These are phyloP conservation scores for Cryptosporidium ryanae DNA, from an alignment of 169 alveolate species.

Conservation along the genomic window DNA sequence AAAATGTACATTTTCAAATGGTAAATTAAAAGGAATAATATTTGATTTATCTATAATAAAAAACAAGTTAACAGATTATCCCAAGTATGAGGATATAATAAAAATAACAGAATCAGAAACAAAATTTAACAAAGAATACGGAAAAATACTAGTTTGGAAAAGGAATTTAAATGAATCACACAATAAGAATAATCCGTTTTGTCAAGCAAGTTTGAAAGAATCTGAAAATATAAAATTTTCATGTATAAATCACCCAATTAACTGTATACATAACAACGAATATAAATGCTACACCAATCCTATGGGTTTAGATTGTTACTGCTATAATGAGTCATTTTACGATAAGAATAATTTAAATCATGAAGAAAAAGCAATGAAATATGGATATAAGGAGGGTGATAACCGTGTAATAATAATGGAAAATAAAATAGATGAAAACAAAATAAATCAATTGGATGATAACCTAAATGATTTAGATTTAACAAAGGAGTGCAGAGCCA, in stretches of 20 bases:
- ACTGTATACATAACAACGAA: conserved; percentile 44
- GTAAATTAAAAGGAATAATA: conserved; percentile 56
- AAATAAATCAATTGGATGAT: background rate
- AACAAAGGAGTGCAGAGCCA: conserved; percentile 39
- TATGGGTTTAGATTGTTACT: conserved; percentile 60
- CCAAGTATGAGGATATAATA: conserved; percentile 13
- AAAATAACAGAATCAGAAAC: conserved; percentile 9
- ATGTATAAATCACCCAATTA: conserved; percentile 65
- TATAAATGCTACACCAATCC: conserved; percentile 61
- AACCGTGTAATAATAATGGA: background rate
- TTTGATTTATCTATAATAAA: conserved; percentile 31
- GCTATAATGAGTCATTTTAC: conserved; percentile 10
- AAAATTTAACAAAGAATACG: conserved; percentile 5
- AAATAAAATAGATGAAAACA: too few relatives aligned
- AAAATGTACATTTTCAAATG: conserved; percentile 51
- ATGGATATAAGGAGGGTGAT: background rate
- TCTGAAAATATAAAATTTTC: conserved; percentile 8
- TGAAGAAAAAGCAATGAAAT: too few relatives aligned
- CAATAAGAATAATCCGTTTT: conserved; percentile 31
- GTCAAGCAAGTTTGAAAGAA: background rate
- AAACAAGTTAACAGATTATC: conserved; percentile 22
- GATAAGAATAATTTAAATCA: background rate
- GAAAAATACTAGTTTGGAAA: conserved; percentile 23
- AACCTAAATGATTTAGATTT: background rate
- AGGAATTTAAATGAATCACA: background rate